Percentiles rank a stretch among this genome's conserved stretches.
Conservation (phyloP, 2,329 filamentous ascomycete genomes). For the Coleophoma crateriformis region DNA sequence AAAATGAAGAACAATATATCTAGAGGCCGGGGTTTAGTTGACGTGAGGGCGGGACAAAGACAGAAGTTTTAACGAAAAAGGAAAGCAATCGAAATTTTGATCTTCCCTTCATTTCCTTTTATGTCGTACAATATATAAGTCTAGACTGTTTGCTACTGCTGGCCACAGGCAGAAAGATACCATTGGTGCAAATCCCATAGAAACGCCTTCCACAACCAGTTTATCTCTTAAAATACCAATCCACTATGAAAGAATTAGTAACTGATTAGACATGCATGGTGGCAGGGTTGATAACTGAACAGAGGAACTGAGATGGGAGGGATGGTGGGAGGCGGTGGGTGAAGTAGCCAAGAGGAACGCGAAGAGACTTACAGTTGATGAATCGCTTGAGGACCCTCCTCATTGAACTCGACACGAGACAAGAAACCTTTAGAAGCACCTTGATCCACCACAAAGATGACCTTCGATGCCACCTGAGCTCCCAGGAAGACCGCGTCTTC, state of each 20-base stretch:
- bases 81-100: too few species aligned
- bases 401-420: conserved; percentile 42
- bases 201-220: not conserved
- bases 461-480: conserved; percentile 66
- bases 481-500: conserved; percentile 68
- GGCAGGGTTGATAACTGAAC: too few species aligned
- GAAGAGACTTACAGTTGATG: conserved; percentile 26
- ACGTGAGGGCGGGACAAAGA: too few species aligned
- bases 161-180: too few species aligned
- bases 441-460: conserved; percentile 64
- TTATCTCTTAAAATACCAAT: conserved; percentile 1
- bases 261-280: not conserved
- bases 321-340: too few species aligned
- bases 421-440: conserved; percentile 60
- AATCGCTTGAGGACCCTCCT: conserved; percentile 26
- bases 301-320: too few species aligned
- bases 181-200: not conserved
- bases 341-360: not conserved
- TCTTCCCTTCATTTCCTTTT: too few species aligned
- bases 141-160: too few species aligned
- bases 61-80: too few species aligned
- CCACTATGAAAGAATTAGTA: conserved; percentile 9
- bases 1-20: too few species aligned
- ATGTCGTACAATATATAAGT: too few species aligned
- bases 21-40: too few species aligned